Percentiles rank a stretch among this genome's conserved stretches.
Conservation (phyloP, 352 stramenopile species). For the Pythium aristosporum region DNA sequence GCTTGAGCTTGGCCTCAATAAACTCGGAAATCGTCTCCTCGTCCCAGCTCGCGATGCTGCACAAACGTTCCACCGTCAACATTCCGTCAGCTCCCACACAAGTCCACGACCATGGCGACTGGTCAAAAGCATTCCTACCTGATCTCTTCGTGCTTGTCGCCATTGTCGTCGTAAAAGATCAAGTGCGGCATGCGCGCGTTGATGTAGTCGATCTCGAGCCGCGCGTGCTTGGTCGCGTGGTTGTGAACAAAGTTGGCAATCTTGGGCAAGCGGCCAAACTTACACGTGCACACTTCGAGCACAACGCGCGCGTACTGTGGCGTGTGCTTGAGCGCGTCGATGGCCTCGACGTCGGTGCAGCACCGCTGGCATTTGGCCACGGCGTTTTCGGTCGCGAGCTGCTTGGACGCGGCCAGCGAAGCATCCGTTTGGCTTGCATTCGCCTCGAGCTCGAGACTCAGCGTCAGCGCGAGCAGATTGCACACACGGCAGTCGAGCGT, state of each 20-base stretch:
- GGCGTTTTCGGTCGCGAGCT: constrained; percentile 15
- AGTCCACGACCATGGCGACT: too few species aligned
- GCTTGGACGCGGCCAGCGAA: constrained; percentile 13
- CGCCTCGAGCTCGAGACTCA: constrained; percentile 22
- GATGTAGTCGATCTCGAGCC: constrained; percentile 55
- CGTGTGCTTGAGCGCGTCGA: constrained; percentile 30
- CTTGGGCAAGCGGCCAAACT: constrained; percentile 63
- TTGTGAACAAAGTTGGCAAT: constrained; percentile 68
- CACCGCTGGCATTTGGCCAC: constrained; percentile 42
- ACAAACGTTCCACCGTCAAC: neutral
- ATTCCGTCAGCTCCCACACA: neutral
- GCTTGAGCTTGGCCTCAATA: constrained; percentile 55
- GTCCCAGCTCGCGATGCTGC: constrained; percentile 69
- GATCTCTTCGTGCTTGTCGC: constrained; percentile 57
- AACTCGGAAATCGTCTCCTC: constrained; percentile 76
- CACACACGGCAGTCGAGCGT: constrained; percentile 65
- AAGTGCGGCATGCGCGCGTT: constrained; percentile 51
- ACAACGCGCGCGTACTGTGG: constrained; percentile 44
- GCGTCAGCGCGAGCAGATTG: constrained; percentile 39
- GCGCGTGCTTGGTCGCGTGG: constrained; percentile 38
- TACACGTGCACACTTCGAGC: constrained; percentile 51
- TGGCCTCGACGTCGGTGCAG: constrained; percentile 46
- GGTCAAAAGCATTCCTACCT: constrained; percentile 31
- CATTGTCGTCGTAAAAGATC: constrained; percentile 58
- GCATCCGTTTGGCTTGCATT: constrained; percentile 2